A percentile compares a stretch with the other conserved stretches of the same genome.
Evolutionary conservation across 805 yeast species (phyloP).

Genomic region (Schwanniomyces occidentalis): DNA sequence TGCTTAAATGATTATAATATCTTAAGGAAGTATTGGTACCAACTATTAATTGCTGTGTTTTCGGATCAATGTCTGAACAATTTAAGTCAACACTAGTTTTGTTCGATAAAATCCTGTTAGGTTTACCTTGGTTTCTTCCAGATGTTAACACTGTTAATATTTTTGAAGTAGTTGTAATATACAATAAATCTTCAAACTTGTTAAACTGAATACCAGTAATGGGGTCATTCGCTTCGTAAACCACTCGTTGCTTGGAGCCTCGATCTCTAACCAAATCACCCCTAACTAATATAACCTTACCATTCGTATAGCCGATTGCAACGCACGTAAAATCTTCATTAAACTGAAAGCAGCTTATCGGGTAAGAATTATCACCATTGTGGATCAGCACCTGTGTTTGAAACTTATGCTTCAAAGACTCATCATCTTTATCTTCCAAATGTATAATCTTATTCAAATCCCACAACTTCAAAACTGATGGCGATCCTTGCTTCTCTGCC

Average conservation of each 20-base stretch:
- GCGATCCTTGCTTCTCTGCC: constrained; percentile 73
- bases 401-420: constrained; percentile 37
- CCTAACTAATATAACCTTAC: constrained; percentile 74
- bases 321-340: constrained; percentile 59
- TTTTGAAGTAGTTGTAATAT: constrained; percentile 72
- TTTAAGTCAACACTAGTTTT: constrained; percentile 50
- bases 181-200: constrained; percentile 52
- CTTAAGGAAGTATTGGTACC: constrained; percentile 64
- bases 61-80: constrained; percentile 45
- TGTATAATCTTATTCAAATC: constrained; percentile 52
- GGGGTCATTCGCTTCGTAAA: constrained; percentile 76
- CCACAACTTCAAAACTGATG: constrained; percentile 73
- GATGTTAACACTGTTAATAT: constrained; percentile 72
- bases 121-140: constrained; percentile 74
- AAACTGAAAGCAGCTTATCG: constrained; percentile 65
- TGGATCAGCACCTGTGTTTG: constrained; percentile 62
- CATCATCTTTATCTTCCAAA: constrained; percentile 19
- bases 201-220: constrained; percentile 73
- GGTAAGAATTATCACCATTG: constrained; percentile 76
- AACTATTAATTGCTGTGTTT: constrained; percentile 55
- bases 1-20: constrained; percentile 58
- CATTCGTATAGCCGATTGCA: constrained; percentile 82
- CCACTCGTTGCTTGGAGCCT: constrained; percentile 83
- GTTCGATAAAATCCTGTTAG: constrained; percentile 47
- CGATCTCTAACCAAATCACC: constrained; percentile 89